phyloP scores from a whole-genome alignment of 345 rosid species.

The Eucalyptus rudis region DNA sequence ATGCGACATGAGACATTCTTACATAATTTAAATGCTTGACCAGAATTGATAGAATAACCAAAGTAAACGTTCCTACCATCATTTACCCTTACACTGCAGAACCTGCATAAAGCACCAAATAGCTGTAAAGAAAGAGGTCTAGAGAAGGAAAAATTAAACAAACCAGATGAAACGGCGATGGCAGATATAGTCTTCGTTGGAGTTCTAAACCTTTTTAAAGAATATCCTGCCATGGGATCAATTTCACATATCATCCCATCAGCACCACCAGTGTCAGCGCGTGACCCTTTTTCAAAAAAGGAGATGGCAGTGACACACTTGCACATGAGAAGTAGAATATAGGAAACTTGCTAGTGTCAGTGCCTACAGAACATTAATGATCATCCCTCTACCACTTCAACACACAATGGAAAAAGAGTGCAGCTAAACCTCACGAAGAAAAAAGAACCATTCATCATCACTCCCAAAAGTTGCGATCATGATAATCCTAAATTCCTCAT shows the following conservation, averaged over 20 bases:
- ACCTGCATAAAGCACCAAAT: background rate
- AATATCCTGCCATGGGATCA: constrained; percentile 61
- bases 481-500: background rate
- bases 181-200: constrained; percentile 69
- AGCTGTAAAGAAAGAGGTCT: background rate
- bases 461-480: background rate
- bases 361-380: background rate
- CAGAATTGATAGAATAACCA: background rate
- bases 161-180: constrained; percentile 70
- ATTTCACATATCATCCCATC: constrained; percentile 89
- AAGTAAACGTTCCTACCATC: background rate
- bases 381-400: background rate
- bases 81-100: background rate
- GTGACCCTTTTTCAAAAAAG: constrained; percentile 39
- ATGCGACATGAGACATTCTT: background rate
- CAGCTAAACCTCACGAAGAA: background rate
- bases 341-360: background rate
- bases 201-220: constrained; percentile 52
- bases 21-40: background rate
- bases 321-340: constrained; percentile 5
- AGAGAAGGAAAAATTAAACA: background rate
- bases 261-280: constrained; percentile 64
- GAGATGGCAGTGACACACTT: constrained; percentile 85
- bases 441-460: background rate
- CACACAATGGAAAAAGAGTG: background rate